Evolutionary conservation across 106 monocot genomes (phyloP).

Genomic region (Vanilla planifolia): DNA sequence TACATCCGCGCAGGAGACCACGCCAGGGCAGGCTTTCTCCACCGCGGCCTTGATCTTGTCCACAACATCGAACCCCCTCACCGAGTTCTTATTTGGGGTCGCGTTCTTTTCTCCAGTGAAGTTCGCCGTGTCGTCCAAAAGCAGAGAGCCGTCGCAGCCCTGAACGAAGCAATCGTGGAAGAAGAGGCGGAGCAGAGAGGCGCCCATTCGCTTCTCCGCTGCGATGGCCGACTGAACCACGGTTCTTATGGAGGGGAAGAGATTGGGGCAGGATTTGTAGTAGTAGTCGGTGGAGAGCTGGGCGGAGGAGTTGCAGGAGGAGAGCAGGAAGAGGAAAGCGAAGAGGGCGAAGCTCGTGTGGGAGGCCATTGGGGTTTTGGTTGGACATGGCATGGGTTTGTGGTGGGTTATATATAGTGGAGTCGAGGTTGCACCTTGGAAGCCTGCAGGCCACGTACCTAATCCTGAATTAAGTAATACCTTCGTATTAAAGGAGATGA

Average conservation of each 20-base stretch:
- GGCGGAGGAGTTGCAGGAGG: slow-evolving; percentile 3
- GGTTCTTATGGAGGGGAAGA: background rate
- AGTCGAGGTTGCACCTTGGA: background rate
- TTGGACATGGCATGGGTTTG: background rate
- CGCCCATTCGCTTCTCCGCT: slow-evolving; percentile 14
- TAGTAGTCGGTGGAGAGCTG: slow-evolving; percentile 27
- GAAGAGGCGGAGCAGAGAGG: slow-evolving; percentile 26
- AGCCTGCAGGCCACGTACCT: background rate
- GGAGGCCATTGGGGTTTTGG: background rate
- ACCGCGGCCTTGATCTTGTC: slow-evolving; percentile 10
- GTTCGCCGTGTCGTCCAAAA: slow-evolving; percentile 4
- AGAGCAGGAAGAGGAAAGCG: background rate
- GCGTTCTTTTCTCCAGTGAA: slow-evolving; percentile 10
- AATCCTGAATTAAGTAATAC: slow-evolving; percentile 1
- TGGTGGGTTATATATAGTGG: background rate
- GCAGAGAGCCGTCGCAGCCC: slow-evolving; percentile 10
- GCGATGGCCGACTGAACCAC: slow-evolving; percentile 9
- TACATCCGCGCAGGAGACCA: slow-evolving; percentile 11
- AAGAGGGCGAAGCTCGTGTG: background rate
- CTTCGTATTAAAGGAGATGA: no score
- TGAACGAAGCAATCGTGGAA: slow-evolving; percentile 34
- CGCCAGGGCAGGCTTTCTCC: slow-evolving; percentile 5
- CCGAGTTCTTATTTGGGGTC: slow-evolving; percentile 4
- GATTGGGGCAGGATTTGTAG: slow-evolving; percentile 11
- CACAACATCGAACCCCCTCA: slow-evolving; percentile 11